These are phyloP conservation scores for Linum trigynum DNA, from an alignment of 345 rosid genomes.

Conservation along the genomic window DNA sequence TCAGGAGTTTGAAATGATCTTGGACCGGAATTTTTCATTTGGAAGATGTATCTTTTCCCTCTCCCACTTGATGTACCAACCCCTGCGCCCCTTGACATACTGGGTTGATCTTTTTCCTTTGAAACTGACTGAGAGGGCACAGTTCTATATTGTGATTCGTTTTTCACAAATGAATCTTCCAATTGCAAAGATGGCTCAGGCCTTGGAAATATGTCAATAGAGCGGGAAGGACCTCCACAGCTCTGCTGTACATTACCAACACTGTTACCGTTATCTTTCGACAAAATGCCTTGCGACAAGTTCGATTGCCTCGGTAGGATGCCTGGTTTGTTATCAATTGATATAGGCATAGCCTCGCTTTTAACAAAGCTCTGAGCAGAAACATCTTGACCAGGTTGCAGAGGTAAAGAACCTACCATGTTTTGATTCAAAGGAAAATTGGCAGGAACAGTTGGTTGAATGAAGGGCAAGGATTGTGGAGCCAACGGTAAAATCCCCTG, in stretches of 20 bases:
- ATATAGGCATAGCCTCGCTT: slow-evolving; percentile 25
- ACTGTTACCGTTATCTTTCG: slow-evolving; percentile 29
- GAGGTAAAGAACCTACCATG: slow-evolving; percentile 32
- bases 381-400: slow-evolving; percentile 37
- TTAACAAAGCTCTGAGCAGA: slow-evolving; percentile 26
- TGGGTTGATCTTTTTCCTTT: slow-evolving; percentile 25
- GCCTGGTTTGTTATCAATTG: slow-evolving; percentile 35
- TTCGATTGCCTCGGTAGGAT: slow-evolving; percentile 35
- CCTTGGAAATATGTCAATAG: slow-evolving; percentile 22
- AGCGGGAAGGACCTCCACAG: slow-evolving; percentile 33
- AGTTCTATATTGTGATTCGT: slow-evolving; percentile 31
- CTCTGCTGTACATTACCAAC: slow-evolving; percentile 26
- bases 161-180: slow-evolving; percentile 29
- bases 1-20: slow-evolving; percentile 44
- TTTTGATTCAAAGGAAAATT: slow-evolving; percentile 44
- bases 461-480: slow-evolving; percentile 48
- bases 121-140: slow-evolving; percentile 18
- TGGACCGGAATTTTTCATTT: slow-evolving; percentile 45
- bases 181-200: slow-evolving; percentile 25
- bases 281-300: slow-evolving; percentile 31
- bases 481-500: slow-evolving; percentile 62
- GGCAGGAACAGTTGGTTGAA: slow-evolving; percentile 38
- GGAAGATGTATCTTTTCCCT: slow-evolving; percentile 34
- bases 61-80: slow-evolving; percentile 27
- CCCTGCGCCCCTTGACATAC: slow-evolving; percentile 31